Base-by-base conservation (phyloP, 805 yeast genomes). In the Cyberlindnera subsufficiens region DNA sequence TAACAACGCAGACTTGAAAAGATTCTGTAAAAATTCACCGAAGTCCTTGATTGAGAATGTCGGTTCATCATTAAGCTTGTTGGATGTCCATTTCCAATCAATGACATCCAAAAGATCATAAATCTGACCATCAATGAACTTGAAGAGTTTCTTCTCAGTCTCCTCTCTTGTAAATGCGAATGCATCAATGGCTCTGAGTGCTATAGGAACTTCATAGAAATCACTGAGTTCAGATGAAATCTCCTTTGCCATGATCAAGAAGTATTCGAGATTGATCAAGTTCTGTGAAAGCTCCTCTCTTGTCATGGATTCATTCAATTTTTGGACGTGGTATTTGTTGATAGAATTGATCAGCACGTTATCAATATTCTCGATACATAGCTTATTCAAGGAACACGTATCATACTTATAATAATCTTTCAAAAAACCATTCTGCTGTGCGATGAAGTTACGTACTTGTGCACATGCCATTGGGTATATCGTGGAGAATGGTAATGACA, bases 231-330 rank as follows among this genome's bases (percentile, higher is more conserved):
- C 59, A 52, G 45, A 71, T 58, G 59, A 62, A 38, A 91, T 71
- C 59, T 84, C 89, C 40, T 70, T 69, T 9, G 90, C 75, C 43
- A 95, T 87, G 52, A 72, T 78, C 34, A 86, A 72, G 60, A 90
- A 91, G 60, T 86, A 87, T 58, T 91, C 96, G 54, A 91, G 67
- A 60, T 93, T 89, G 44, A 93, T 83, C 51, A 86, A 71, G 51
- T 87, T 86, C 66, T 93, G 98, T 0, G 96, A 83, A 22, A 88
- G 75, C 51, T 88, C 90, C 62, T 91, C 98, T 57, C 95, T 86
- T 48, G 89, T 85, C 11, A 82, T 77, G 2, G 89, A 74, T 6
- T 43, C 52, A 51, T 78, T 74, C 38, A 84, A 72, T 46, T 80
- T 78, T 13, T 73, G 71, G 43, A 76, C 72, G 38, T 86, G 76